Evolutionary conservation across 371 early-diverging fungal species (phyloP).

Genomic region (Zopfochytrium polystomum): DNA sequence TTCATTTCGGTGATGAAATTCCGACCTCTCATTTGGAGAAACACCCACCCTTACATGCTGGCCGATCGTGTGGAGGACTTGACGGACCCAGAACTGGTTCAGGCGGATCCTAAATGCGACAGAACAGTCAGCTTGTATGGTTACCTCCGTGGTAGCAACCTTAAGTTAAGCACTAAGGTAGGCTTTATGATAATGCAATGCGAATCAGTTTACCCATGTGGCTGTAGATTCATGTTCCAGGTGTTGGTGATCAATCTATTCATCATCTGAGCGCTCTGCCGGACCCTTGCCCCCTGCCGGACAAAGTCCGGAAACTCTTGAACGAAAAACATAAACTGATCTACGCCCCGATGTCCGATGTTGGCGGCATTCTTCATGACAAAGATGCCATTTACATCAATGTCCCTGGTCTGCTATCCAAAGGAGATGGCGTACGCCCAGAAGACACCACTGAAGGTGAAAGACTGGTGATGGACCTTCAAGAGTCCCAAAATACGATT

Average conservation of each 20-base stretch:
- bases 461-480: conserved; percentile 85
- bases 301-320: conserved; percentile 82
- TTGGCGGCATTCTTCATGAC: conserved; percentile 96
- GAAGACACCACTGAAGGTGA: conserved; percentile 68
- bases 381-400: conserved; percentile 98
- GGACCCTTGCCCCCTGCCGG: conserved; percentile 94
- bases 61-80: conserved; percentile 96
- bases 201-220: neutral
- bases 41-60: conserved; percentile 91
- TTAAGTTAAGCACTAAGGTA: conserved; percentile 69
- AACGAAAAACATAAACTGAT: conserved; percentile 91
- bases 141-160: conserved; percentile 89
- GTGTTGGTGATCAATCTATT: conserved; percentile 86
- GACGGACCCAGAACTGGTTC: conserved; percentile 84
- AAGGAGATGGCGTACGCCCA: conserved; percentile 51
- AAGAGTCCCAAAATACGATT: conserved; percentile 74
- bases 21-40: conserved; percentile 94
- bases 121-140: conserved; percentile 92
- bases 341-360: conserved; percentile 98
- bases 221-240: conserved; percentile 85
- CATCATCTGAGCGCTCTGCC: conserved; percentile 70
- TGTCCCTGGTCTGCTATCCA: conserved; percentile 81
- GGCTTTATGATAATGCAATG: neutral
- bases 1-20: conserved; percentile 97
- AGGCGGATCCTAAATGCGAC: conserved; percentile 78